phyloP scores from a whole-genome alignment of 2,329 filamentous ascomycete genomes.

The Plectosphaerella cucumerina region DNA sequence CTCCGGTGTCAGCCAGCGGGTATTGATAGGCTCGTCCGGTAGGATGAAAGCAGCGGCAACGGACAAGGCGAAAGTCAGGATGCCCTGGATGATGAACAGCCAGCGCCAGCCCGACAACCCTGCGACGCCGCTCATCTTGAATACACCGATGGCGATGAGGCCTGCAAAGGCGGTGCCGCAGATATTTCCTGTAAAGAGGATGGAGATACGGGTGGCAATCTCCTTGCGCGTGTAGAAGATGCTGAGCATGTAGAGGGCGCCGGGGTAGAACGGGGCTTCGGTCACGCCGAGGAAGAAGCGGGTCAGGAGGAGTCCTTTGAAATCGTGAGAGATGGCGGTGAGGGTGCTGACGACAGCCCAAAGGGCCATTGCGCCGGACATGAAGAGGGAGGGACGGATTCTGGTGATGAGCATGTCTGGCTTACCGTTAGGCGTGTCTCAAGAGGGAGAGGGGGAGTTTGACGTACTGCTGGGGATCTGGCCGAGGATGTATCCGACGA shows the following conservation, averaged over 20 bases:
- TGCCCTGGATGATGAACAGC: conserved; percentile 27
- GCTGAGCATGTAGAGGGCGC: conserved; percentile 36
- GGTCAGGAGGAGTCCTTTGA: conserved; percentile 31
- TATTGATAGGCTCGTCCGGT: conserved; percentile 32
- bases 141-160: conserved; percentile 38
- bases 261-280: conserved; percentile 26
- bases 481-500: conserved; percentile 30
- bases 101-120: conserved; percentile 24
- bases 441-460: neutral
- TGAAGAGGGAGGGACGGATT: conserved; percentile 15
- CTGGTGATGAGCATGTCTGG: conserved; percentile 8
- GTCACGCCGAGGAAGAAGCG: conserved; percentile 23
- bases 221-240: conserved; percentile 52
- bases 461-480: conserved; percentile 28
- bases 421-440: neutral
- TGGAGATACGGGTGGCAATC: conserved; percentile 34
- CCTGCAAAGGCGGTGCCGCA: conserved; percentile 34
- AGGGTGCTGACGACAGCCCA: conserved; percentile 36
- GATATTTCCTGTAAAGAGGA: conserved; percentile 38
- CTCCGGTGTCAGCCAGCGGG: conserved; percentile 26
- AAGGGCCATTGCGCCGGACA: conserved; percentile 27
- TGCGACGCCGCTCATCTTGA: conserved; percentile 22
- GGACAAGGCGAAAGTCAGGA: conserved; percentile 21
- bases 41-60: conserved; percentile 25
- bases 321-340: conserved; percentile 33